These are phyloP conservation scores for Teunomyces stri DNA, from an alignment of 805 yeast genomes.

Conservation along the genomic window DNA sequence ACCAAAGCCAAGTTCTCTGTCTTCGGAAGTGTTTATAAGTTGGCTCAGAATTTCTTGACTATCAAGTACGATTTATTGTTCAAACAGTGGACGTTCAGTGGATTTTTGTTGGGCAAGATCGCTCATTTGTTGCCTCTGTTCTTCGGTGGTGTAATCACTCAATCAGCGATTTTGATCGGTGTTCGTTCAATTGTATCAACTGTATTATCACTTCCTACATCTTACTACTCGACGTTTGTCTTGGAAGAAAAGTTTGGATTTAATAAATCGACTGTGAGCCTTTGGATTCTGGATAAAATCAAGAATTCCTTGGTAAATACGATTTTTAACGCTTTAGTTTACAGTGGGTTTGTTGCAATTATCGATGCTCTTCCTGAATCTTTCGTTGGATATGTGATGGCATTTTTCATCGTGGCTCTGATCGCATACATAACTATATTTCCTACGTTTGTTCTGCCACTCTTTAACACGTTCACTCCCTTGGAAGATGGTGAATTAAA, in stretches of 20 bases:
- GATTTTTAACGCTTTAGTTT: constrained; percentile 63
- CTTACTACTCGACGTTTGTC: constrained; percentile 78
- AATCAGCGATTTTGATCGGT: constrained; percentile 62
- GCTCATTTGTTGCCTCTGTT: constrained; percentile 39
- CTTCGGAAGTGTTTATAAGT: constrained; percentile 48
- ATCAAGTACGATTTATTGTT: constrained; percentile 55
- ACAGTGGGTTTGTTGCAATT: constrained; percentile 75
- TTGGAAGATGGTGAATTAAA: constrained; percentile 88
- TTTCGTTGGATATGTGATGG: constrained; percentile 78
- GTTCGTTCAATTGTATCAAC: constrained; percentile 52
- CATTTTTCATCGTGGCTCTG: constrained; percentile 70
- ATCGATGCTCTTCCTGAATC: constrained; percentile 75
- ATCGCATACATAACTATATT: constrained; percentile 69
- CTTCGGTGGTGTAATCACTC: constrained; percentile 63
- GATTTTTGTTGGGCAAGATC: constrained; percentile 59
- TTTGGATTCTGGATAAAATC: constrained; percentile 72
- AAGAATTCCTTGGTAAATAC: constrained; percentile 56
- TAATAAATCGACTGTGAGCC: constrained; percentile 74
- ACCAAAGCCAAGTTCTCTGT: constrained; percentile 75
- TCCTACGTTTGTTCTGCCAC: constrained; percentile 87
- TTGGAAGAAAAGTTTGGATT: constrained; percentile 92
- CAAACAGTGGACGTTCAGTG: constrained; percentile 43
- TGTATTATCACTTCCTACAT: constrained; percentile 60
- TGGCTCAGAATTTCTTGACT: constrained; percentile 55
- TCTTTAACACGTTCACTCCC: constrained; percentile 88